Conservation (phyloP, 805 yeast genomes). For the Candida xyloterini region DNA sequence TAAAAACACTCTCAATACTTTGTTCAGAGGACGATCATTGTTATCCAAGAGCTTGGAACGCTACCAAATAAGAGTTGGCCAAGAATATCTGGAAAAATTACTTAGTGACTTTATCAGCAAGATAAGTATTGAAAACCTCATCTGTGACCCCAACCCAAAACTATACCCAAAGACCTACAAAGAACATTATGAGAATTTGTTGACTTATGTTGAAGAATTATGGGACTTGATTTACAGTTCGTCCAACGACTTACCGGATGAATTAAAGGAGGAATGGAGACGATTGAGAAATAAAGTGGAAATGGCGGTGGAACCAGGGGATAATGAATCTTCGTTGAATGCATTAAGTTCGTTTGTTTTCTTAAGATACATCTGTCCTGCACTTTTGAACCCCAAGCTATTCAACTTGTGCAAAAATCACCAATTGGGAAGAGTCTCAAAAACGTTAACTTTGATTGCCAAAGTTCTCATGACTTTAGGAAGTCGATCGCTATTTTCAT, state of each 20-base stretch:
- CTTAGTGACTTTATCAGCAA: slow-evolving; percentile 66
- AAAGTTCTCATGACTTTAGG: slow-evolving; percentile 78
- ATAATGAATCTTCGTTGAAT: slow-evolving; percentile 51
- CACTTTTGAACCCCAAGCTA: slow-evolving; percentile 83
- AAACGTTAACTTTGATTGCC: slow-evolving; percentile 79
- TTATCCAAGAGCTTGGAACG: slow-evolving; percentile 79
- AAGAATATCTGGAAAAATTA: slow-evolving; percentile 68
- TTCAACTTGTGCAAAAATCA: slow-evolving; percentile 70
- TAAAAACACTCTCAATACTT: slow-evolving; percentile 50
- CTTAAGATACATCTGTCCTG: slow-evolving; percentile 85
- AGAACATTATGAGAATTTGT: slow-evolving; percentile 39
- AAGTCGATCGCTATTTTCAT: slow-evolving; percentile 66
- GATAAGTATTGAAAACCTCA: slow-evolving; percentile 45
- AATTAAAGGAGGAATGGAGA: slow-evolving; percentile 61
- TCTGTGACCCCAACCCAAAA: slow-evolving; percentile 80
- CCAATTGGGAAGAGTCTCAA: slow-evolving; percentile 66
- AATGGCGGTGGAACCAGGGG: slow-evolving; percentile 53
- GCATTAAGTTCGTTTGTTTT: slow-evolving; percentile 83
- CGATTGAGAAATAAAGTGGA: slow-evolving; percentile 64
- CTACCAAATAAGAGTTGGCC: slow-evolving; percentile 74
- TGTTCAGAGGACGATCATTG: slow-evolving; percentile 83
- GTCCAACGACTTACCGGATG: slow-evolving; percentile 70
- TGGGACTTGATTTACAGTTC: slow-evolving; percentile 69
- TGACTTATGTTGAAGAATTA: slow-evolving; percentile 44
- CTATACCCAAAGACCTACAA: slow-evolving; percentile 34